Evolutionary conservation across 257 asterid species (phyloP).

Genomic region (Misopates orontium): DNA sequence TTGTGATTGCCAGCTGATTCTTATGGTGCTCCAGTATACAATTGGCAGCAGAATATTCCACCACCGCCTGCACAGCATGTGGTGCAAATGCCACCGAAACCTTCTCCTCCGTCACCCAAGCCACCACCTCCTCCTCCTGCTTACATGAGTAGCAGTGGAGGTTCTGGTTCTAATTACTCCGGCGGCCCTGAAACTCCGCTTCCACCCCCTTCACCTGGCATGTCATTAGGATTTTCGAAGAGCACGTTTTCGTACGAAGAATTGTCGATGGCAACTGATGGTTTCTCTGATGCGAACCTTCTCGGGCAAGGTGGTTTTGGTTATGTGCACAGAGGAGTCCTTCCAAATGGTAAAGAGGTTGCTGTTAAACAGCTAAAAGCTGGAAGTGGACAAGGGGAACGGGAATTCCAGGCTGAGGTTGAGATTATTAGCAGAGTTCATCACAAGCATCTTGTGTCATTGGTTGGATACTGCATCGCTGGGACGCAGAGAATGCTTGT

Average conservation of each 20-base stretch:
- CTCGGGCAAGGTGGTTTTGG: slow-evolving; percentile 99
- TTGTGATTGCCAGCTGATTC: slow-evolving; percentile 44
- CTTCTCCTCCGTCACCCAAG: slow-evolving; percentile 53
- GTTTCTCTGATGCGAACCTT: slow-evolving; percentile 82
- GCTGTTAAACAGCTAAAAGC: slow-evolving; percentile 85
- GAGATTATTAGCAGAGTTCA: slow-evolving; percentile 96
- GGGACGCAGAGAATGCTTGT: slow-evolving; percentile 78
- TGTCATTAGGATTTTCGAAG: slow-evolving; percentile 62
- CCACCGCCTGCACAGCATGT: slow-evolving; percentile 49
- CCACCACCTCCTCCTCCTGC: slow-evolving; percentile 50
- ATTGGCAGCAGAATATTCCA: slow-evolving; percentile 63
- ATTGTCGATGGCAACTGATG: slow-evolving; percentile 85
- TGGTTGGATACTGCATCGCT: slow-evolving; percentile 89
- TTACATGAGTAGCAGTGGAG: slow-evolving; percentile 69
- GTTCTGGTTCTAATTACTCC: slow-evolving; percentile 63
- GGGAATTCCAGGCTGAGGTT: slow-evolving; percentile 93
- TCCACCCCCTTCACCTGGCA: slow-evolving; percentile 67
- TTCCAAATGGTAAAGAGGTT: slow-evolving; percentile 84
- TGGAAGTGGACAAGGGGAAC: slow-evolving; percentile 97
- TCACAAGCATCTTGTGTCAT: slow-evolving; percentile 90
- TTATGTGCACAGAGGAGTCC: slow-evolving; percentile 82
- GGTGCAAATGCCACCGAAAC: slow-evolving; percentile 53
- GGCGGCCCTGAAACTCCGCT: slow-evolving; percentile 55
- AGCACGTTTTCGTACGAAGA: slow-evolving; percentile 82
- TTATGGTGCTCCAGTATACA: slow-evolving; percentile 53